A percentile compares a stretch with the other conserved stretches of the same genome.
phyloP scores from a whole-genome alignment of 306 rosid genomes.

The Corylus heterophylla region DNA sequence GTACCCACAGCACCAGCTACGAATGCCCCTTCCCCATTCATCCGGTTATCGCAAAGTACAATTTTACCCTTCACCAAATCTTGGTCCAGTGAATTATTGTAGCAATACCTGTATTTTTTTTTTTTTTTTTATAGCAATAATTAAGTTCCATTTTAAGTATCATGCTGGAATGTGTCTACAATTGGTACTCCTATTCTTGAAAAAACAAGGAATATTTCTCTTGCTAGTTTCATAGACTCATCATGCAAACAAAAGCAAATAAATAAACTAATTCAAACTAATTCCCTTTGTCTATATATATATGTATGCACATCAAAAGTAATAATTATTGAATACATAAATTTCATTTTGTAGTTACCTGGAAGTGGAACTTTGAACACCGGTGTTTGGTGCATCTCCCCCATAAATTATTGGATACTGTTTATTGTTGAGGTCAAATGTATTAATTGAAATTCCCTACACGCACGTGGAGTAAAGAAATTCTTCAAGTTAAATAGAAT shows the following conservation, averaged over 20 bases:
- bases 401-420: constrained; percentile 39
- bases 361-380: background rate
- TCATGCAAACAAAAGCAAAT: background rate
- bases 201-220: background rate
- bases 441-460: constrained; percentile 54
- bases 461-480: background rate
- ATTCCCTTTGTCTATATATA: too few relatives aligned
- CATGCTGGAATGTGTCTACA: too few relatives aligned
- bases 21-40: background rate
- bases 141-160: too few relatives aligned
- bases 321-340: too few relatives aligned
- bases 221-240: background rate
- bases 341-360: constrained; percentile 28
- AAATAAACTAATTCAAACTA: too few relatives aligned
- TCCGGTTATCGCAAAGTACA: constrained; percentile 28
- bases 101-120: constrained; percentile 1
- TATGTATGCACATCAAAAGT: too few relatives aligned
- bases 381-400: constrained; percentile 46
- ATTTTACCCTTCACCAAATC: constrained; percentile 37
- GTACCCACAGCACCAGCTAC: constrained; percentile 21
- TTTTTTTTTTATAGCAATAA: background rate
- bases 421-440: constrained; percentile 32
- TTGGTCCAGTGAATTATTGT: too few relatives aligned
- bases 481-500: background rate
- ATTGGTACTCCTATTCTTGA: background rate